Conservation (phyloP, 805 yeast genomes). For the Scheffersomyces amazonensis region DNA sequence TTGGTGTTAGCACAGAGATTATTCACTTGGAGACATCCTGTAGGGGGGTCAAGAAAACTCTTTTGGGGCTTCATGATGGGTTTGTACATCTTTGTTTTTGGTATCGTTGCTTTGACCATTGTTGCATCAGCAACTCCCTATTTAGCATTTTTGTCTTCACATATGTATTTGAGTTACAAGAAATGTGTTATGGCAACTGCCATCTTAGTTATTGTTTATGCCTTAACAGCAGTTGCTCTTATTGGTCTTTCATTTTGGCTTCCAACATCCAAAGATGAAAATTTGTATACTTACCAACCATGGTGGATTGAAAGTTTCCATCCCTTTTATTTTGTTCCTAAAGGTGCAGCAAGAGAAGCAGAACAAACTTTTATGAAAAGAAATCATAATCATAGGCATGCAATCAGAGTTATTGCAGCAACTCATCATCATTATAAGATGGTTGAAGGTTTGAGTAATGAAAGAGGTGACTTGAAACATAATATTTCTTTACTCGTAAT, state of each 20-base stretch:
- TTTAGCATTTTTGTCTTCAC: constrained; percentile 47
- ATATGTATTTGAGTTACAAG: constrained; percentile 16
- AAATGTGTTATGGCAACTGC: constrained; percentile 28
- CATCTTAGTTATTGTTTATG: constrained; percentile 39
- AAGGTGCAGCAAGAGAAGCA: constrained; percentile 49
- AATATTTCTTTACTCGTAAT: constrained; percentile 51
- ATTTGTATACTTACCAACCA: constrained; percentile 63
- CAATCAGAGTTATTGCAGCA: constrained; percentile 62
- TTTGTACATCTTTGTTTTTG: constrained; percentile 51
- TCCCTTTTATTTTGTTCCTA: constrained; percentile 58
- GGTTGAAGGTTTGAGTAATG: constrained; percentile 38
- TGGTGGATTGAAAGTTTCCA: constrained; percentile 73
- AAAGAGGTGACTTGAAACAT: constrained; percentile 47
- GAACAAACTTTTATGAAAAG: constrained; percentile 45
- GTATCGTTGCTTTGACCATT: constrained; percentile 60
- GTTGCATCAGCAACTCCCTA: constrained; percentile 62
- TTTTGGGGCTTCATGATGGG: constrained; percentile 50
- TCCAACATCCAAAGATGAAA: constrained; percentile 51
- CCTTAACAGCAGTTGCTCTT: constrained; percentile 50
- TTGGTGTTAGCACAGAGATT: constrained; percentile 68
- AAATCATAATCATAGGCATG: constrained; percentile 48
- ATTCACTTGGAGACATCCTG: constrained; percentile 76
- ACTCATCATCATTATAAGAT: constrained; percentile 38
- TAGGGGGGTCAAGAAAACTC: constrained; percentile 50
- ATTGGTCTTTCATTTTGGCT: constrained; percentile 49